A percentile compares a stretch with the other conserved stretches of the same genome.
Evolutionary conservation across 768 basidiomycete species (phyloP).

Genomic region (Austroboletus eburneus): DNA sequence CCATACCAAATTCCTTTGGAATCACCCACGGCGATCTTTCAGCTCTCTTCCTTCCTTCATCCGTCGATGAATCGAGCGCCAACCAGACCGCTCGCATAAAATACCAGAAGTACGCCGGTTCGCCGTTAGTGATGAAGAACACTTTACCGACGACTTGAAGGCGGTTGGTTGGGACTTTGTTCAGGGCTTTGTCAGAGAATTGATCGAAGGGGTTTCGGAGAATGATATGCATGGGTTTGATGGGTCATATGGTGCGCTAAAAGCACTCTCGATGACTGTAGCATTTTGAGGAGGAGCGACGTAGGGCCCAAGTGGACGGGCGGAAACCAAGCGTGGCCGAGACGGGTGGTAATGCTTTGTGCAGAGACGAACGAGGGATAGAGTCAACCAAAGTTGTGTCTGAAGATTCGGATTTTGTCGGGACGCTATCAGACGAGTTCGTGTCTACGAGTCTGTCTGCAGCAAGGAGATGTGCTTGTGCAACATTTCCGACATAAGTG

Average conservation of each 20-base stretch:
- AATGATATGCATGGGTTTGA: constrained; percentile 46
- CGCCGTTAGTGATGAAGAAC: constrained; percentile 97
- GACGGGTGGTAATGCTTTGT: constrained; percentile 55
- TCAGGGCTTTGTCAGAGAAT: constrained; percentile 56
- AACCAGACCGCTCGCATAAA: constrained; percentile 80
- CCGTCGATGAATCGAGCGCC: constrained; percentile 49
- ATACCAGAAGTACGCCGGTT: constrained; percentile 97
- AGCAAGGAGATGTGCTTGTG: constrained; percentile 89
- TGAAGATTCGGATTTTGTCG: constrained; percentile 8
- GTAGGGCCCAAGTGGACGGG: constrained; percentile 82
- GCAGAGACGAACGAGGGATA: constrained; percentile 40
- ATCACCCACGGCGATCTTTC: constrained; percentile 43
- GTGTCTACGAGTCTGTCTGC: constrained; percentile 72
- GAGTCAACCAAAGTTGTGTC: constrained; percentile 39
- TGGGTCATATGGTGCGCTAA: constrained; percentile 42
- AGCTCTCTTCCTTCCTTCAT: constrained; percentile 40
- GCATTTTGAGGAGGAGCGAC: constrained; percentile 57
- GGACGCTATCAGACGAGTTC: constrained; percentile 34
- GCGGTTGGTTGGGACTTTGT: constrained; percentile 47
- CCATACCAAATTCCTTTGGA: constrained; percentile 60
- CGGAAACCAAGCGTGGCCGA: constrained; percentile 58
- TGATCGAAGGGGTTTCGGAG: constrained; percentile 81
- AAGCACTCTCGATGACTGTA: constrained; percentile 52
- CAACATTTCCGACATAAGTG: constrained; percentile 96
- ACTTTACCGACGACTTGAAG: constrained; percentile 87